These are phyloP conservation scores for Ophiostoma sp. DNA, from an alignment of 2,329 filamentous ascomycete species.

Conservation along the genomic window DNA sequence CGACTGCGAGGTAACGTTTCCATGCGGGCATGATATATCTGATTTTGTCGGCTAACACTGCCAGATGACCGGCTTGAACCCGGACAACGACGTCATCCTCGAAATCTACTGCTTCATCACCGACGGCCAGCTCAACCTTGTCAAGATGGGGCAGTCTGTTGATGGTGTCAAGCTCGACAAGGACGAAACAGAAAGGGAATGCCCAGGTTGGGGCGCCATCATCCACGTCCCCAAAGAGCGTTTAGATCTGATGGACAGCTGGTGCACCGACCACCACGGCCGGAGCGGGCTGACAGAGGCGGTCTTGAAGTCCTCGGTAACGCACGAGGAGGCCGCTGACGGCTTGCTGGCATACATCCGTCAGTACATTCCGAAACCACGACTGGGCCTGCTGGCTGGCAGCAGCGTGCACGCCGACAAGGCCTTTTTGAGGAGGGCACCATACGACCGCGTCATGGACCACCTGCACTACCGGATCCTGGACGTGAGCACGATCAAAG, in stretches of 20 bases:
- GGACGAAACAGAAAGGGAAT: slow-evolving; percentile 63
- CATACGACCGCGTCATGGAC: slow-evolving; percentile 71
- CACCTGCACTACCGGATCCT: slow-evolving; percentile 88
- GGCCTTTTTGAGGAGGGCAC: slow-evolving; percentile 72
- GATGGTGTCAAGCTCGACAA: neutral
- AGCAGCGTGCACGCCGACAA: slow-evolving; percentile 92
- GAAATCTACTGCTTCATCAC: slow-evolving; percentile 94
- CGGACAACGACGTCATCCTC: slow-evolving; percentile 78
- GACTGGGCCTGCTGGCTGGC: slow-evolving; percentile 75
- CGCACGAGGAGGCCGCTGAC: slow-evolving; percentile 69
- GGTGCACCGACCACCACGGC: slow-evolving; percentile 82
- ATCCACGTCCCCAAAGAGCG: slow-evolving; percentile 71
- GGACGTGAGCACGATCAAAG: slow-evolving; percentile 90
- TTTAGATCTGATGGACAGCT: slow-evolving; percentile 79
- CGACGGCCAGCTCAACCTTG: slow-evolving; percentile 62
- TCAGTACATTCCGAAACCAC: slow-evolving; percentile 64
- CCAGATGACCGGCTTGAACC: slow-evolving; percentile 89
- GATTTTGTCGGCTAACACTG: neutral
- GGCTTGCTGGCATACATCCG: slow-evolving; percentile 77
- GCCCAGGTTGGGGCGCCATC: slow-evolving; percentile 74
- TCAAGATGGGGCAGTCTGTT: slow-evolving; percentile 2
- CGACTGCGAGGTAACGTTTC: slow-evolving; percentile 28
- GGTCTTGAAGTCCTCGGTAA: slow-evolving; percentile 71
- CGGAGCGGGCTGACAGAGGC: slow-evolving; percentile 77
- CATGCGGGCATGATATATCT: neutral